These are phyloP conservation scores for Neurospora tetrasperma DNA, from an alignment of 495 filamentous ascomycete genomes.

Conservation along the genomic window DNA sequence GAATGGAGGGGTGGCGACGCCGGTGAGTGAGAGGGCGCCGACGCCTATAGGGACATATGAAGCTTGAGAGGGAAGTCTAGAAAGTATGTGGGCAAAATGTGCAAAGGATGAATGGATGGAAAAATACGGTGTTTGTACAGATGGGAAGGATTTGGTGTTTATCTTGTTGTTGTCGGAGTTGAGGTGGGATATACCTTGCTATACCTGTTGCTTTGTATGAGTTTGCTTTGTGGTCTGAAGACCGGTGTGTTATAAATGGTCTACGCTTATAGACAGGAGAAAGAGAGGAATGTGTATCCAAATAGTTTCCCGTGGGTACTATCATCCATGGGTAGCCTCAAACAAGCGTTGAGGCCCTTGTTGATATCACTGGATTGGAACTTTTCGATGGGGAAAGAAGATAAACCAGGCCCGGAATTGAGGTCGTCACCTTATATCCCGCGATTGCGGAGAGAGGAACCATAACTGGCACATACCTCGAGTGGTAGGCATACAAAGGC, in stretches of 20 bases:
- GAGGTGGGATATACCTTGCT: background rate
- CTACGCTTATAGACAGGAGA: background rate
- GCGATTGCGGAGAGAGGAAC: background rate
- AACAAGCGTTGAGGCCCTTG: no score
- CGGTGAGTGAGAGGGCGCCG: background rate
- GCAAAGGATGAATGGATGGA: background rate
- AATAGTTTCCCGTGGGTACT: no score
- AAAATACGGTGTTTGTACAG: background rate
- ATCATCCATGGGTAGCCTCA: no score
- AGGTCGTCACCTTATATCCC: no score
- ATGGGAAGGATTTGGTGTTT: background rate
- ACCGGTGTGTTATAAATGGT: no score
- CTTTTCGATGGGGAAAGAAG: no score
- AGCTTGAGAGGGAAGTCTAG: background rate
- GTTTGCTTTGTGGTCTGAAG: background rate
- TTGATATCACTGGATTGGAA: no score
- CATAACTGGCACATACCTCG: background rate
- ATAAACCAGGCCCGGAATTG: no score
- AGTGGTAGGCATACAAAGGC: background rate
- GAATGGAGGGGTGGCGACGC: background rate
- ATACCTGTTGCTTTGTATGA: background rate
- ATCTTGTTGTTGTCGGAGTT: background rate
- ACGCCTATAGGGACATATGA: background rate
- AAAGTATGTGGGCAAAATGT: background rate
- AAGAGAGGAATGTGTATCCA: background rate